Evolutionary conservation across 2,329 filamentous ascomycete genomes (phyloP).

Genomic region (Alternaria alternata): DNA sequence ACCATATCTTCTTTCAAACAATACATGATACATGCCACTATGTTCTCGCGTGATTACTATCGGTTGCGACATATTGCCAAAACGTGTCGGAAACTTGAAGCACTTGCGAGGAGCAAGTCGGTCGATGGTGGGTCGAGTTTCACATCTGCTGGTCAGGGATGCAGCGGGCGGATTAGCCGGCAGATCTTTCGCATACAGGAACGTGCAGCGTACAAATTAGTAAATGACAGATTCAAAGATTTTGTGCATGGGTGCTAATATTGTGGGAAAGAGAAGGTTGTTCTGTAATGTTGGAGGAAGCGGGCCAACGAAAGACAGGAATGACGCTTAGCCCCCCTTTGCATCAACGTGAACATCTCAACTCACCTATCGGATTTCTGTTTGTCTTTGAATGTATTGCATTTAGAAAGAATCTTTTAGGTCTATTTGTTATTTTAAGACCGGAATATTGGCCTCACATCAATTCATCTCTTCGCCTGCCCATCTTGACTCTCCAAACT

Average conservation of each 20-base stretch:
- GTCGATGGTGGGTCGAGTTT: conserved; percentile 42
- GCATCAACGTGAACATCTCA: background rate
- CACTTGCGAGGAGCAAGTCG: conserved; percentile 11
- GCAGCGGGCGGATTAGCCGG: background rate
- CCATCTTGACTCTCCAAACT: conserved; percentile 12
- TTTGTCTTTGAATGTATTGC: background rate
- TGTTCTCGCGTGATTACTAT: conserved; percentile 20
- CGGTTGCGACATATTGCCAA: conserved; percentile 15
- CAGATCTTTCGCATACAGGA: background rate
- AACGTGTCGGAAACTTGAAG: conserved; percentile 27
- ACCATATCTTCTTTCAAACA: conserved; percentile 8
- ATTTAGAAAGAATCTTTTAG: background rate
- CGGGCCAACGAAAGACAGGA: background rate
- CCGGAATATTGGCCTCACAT: too few relatives aligned
- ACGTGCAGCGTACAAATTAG: background rate
- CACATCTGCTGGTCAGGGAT: conserved; percentile 9
- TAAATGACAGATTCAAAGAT: background rate
- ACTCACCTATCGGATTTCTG: background rate
- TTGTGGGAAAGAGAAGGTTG: background rate
- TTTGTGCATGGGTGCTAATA: background rate
- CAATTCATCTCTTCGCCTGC: background rate
- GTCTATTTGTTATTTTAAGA: background rate
- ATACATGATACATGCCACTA: background rate
- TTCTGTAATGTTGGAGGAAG: background rate
- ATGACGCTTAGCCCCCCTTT: background rate